A percentile compares a stretch with the other conserved stretches of the same genome.
phyloP scores from a whole-genome alignment of 2,329 filamentous ascomycete species.

The Fusarium acutatum region DNA sequence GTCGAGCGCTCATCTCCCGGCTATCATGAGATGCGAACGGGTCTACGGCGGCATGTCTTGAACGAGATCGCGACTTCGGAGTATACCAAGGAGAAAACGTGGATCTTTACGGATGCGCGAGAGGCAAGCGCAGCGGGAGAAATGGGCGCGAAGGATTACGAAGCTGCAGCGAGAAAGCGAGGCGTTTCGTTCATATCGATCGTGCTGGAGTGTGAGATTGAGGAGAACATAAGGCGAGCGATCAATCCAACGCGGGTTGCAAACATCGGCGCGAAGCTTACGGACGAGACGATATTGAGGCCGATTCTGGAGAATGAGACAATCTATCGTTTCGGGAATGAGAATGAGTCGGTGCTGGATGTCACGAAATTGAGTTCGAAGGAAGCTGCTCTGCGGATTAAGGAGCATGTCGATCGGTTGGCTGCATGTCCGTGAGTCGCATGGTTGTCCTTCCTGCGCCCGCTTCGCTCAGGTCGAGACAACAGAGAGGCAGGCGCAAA shows the following conservation, averaged over 20 bases:
- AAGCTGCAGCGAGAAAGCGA: rapidly evolving
- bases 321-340: not conserved
- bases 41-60: not conserved
- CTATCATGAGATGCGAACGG: not conserved
- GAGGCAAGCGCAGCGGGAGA: not conserved
- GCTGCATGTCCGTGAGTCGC: not conserved
- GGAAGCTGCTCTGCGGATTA: not conserved
- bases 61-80: not conserved
- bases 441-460: not conserved
- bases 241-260: rapidly evolving
- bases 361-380: not conserved
- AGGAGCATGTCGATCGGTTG: not conserved
- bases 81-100: not conserved
- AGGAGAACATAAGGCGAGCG: not conserved
- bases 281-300: not conserved
- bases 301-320: not conserved
- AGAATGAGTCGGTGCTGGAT: not conserved
- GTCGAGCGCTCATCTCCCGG: not conserved
- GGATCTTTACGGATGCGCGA: not conserved
- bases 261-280: not conserved
- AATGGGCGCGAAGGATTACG: not conserved
- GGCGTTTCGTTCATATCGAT: not conserved
- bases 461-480: not conserved
- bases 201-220: not conserved
- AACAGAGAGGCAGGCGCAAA: not conserved